These are phyloP conservation scores for Ophiosphaerella korrae DNA, from an alignment of 2,329 filamentous ascomycete genomes.

Conservation along the genomic window DNA sequence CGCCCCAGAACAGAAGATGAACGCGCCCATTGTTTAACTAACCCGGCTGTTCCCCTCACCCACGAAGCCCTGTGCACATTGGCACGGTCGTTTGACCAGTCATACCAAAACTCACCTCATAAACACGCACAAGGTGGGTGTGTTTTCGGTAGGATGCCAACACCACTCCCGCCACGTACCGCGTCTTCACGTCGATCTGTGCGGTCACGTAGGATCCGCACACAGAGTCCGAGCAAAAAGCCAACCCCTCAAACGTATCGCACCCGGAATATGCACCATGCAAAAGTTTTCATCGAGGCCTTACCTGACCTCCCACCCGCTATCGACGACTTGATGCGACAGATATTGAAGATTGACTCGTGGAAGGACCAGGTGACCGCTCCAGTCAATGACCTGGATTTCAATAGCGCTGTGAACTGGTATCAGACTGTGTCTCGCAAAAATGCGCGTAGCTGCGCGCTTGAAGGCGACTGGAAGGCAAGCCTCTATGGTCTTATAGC, in stretches of 20 bases:
- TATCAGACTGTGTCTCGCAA: constrained; percentile 16
- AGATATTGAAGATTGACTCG: constrained; percentile 12
- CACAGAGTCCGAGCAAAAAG: constrained; percentile 19
- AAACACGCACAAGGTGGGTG: no score
- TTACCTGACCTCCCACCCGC: constrained; percentile 9
- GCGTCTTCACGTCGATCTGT: no score
- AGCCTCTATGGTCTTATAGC: constrained; percentile 14
- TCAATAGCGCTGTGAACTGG: background rate
- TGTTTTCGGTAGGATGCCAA: no score
- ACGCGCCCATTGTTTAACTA: no score
- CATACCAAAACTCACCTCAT: no score
- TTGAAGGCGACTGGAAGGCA: constrained; percentile 23
- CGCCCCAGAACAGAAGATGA: no score
- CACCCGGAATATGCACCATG: constrained; percentile 17
- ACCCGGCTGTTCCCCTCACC: no score
- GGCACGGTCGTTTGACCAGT: no score
- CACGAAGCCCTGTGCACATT: no score
- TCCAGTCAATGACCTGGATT: background rate
- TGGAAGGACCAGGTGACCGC: background rate
- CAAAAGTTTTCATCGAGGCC: constrained; percentile 12
- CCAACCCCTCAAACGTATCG: constrained; percentile 16
- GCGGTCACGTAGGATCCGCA: no score
- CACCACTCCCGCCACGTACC: no score
- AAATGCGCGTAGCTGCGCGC: constrained; percentile 14
- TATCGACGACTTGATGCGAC: constrained; percentile 11